Evolutionary conservation across 163 green algal species (phyloP), one percentile per base, ranked within the genome.

Genomic region (Coccomyxa subellipsoidea): DNA sequence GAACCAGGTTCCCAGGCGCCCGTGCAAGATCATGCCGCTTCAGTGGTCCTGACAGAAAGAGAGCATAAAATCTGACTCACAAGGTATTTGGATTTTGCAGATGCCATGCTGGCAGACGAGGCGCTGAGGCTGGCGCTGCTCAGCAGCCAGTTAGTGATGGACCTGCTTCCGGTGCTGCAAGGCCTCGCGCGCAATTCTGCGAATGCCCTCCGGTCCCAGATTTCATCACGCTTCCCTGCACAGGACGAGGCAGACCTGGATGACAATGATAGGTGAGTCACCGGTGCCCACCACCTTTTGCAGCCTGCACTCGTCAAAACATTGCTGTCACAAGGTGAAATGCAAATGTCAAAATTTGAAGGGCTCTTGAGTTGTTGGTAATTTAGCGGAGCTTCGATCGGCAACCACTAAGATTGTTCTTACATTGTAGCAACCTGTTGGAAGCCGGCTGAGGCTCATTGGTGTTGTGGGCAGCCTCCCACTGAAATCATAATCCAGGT

Each of bases 71-170:
- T n/a, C 2, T 59, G 47, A 59, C 47, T 23, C 47, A 59, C 15
- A 21, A 18, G 0, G 3, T 12, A 59, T 18, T 59, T 59, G 4
- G 47, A 1, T 79, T 18, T 15, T 38, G 73, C 73, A 38, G 73
- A 34, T 38, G 73, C 73, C 73, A 79, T 79, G 73, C 73, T 79
- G 73, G 73, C 37, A 23, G 37, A 79, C 6, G 38, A 54, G 37
- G 36, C 8, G 36, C 36, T 38, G 73, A 54, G 37, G 18, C 37
- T 59, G 73, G 23, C 36, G 38, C 73, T 69, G 23, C 37, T 59
- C 21, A 66, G 15, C 73, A 59, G 37, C 25, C 36, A 23, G 37
- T 23, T 54, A 37, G 37, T 59, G 73, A 25, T 59, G 10, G 23
- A 79, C 6, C 73, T 69, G 21, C 73, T 79, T 36, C 36, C 25